A percentile compares a stretch with the other conserved stretches of the same genome.
phyloP scores from a whole-genome alignment of 2,329 filamentous ascomycete genomes.

The Teratosphaeria viscida region DNA sequence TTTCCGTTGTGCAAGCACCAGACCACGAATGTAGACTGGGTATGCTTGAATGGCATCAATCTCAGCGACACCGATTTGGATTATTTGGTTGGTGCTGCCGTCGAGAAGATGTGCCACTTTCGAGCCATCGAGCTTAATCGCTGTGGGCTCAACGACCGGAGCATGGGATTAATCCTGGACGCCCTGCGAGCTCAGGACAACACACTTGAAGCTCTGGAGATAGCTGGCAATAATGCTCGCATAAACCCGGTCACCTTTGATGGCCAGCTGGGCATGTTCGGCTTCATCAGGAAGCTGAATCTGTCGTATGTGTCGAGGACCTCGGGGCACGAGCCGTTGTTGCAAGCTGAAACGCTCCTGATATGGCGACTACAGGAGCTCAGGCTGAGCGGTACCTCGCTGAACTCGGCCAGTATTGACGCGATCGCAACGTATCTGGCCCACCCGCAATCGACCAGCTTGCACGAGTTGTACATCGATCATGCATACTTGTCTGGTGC shows the following conservation, averaged over 20 bases:
- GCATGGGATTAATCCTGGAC: slow-evolving; percentile 52
- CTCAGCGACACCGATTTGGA: slow-evolving; percentile 63
- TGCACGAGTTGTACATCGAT: slow-evolving; percentile 54
- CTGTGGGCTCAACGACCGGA: slow-evolving; percentile 49
- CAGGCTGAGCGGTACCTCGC: slow-evolving; percentile 50
- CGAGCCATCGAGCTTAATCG: slow-evolving; percentile 57
- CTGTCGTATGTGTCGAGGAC: slow-evolving; percentile 55
- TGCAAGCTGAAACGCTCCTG: slow-evolving; percentile 54
- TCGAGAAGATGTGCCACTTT: slow-evolving; percentile 53
- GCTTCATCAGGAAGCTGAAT: slow-evolving; percentile 54
- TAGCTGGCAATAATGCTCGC: slow-evolving; percentile 55
- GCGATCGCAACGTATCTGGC: slow-evolving; percentile 51
- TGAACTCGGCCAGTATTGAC: slow-evolving; percentile 55
- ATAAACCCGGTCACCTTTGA: slow-evolving; percentile 55
- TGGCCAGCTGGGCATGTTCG: slow-evolving; percentile 55
- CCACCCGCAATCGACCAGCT: slow-evolving; percentile 42
- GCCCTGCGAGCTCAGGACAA: slow-evolving; percentile 54
- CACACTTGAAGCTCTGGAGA: slow-evolving; percentile 56
- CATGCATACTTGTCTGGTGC: slow-evolving; percentile 55
- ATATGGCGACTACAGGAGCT: slow-evolving; percentile 59
- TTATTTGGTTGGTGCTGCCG: slow-evolving; percentile 56
- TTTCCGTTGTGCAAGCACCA: slow-evolving; percentile 57
- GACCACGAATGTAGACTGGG: slow-evolving; percentile 61
- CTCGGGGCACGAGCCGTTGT: slow-evolving; percentile 52
- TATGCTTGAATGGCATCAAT: slow-evolving; percentile 56